Percentiles rank a stretch among this genome's conserved stretches.
phyloP scores from a whole-genome alignment of 1,284 basidiomycete species.

The Cystobasidium pallidum region DNA sequence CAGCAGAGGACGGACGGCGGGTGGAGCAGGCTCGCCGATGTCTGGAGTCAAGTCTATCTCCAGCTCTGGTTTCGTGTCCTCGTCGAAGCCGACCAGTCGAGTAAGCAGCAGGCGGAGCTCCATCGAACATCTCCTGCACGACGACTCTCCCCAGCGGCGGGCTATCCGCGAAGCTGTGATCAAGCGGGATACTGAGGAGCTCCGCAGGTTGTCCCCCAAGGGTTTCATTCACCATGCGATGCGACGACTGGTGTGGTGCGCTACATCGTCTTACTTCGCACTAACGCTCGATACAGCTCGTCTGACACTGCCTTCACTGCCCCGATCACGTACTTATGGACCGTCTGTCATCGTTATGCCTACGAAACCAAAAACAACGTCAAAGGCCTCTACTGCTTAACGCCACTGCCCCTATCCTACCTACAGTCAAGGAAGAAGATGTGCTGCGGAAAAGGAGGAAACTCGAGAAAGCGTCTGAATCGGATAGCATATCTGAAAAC shows the following conservation, averaged over 20 bases:
- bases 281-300: constrained; percentile 1
- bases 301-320: background rate
- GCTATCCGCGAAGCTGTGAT: constrained; percentile 40
- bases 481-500: background rate
- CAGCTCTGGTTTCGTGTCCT: constrained; percentile 22
- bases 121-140: constrained; percentile 27
- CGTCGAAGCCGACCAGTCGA: constrained; percentile 22
- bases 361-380: background rate
- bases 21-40: background rate
- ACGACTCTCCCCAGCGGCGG: constrained; percentile 15
- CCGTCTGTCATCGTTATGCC: background rate
- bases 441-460: constrained; percentile 17
- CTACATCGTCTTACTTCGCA: background rate
- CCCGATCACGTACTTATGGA: constrained; percentile 4
- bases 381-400: constrained; percentile 31
- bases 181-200: constrained; percentile 27
- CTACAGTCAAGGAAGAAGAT: constrained; percentile 32
- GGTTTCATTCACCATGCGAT: constrained; percentile 42
- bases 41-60: constrained; percentile 19
- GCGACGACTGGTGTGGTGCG: constrained; percentile 40
- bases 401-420: constrained; percentile 17
- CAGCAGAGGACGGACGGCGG: background rate
- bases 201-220: constrained; percentile 31
- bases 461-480: constrained; percentile 18
- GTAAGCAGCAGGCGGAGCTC: constrained; percentile 42